Evolutionary conservation across 176 grass and related monocot species (phyloP).

Genomic region (Triticum dicoccoides): DNA sequence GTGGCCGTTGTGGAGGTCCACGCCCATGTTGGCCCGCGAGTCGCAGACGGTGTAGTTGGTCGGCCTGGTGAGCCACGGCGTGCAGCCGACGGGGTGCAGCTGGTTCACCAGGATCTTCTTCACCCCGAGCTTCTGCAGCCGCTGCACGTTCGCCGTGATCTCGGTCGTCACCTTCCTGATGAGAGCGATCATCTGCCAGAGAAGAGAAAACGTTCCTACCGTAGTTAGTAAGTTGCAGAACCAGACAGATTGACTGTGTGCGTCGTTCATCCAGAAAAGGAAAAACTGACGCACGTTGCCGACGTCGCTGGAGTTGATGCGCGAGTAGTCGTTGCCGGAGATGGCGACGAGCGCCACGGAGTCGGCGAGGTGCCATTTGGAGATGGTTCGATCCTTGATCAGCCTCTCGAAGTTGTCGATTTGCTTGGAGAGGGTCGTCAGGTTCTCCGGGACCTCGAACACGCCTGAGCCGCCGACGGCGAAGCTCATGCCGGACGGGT

Average conservation of each 20-base stretch:
- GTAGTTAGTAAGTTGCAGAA: neutral
- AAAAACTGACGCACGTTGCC: neutral
- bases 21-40: neutral
- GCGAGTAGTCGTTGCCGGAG: conserved; percentile 43
- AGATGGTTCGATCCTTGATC: neutral
- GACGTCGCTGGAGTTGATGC: neutral
- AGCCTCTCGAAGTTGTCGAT: neutral
- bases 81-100: conserved; percentile 42
- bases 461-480: conserved; percentile 55
- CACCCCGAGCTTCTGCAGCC: conserved; percentile 25
- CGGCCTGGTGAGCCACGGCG: conserved; percentile 19
- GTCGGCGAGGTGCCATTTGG: neutral
- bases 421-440: conserved; percentile 11
- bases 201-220: neutral
- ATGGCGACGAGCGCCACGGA: conserved; percentile 35
- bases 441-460: neutral
- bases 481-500: conserved; percentile 59
- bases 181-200: neutral
- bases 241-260: neutral
- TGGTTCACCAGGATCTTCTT: conserved; percentile 41
- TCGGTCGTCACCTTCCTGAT: neutral
- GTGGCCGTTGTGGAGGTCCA: neutral
- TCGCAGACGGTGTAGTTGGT: conserved; percentile 39
- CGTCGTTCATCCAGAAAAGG: too few species aligned
- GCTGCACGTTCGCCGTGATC: conserved; percentile 6